These are phyloP conservation scores for Quercus berberidifolia DNA, from an alignment of 306 rosid species.

Conservation along the genomic window DNA sequence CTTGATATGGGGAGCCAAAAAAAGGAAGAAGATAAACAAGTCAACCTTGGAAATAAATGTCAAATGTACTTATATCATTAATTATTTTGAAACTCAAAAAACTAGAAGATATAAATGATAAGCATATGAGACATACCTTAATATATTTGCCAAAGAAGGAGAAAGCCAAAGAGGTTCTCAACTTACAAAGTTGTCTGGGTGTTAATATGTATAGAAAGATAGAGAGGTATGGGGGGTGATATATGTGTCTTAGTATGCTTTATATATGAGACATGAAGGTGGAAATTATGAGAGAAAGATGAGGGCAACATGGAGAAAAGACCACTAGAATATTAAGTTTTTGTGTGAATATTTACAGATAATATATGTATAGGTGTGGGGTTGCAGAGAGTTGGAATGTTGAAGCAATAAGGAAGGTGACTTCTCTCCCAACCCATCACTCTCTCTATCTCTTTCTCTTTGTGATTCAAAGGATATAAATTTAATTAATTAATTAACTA, in stretches of 20 bases:
- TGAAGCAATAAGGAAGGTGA: slow-evolving; percentile 85
- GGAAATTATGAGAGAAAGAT: slow-evolving; percentile 8
- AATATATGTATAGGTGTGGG: slow-evolving; percentile 43
- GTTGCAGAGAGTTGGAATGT: slow-evolving; percentile 61
- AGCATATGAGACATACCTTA: slow-evolving; percentile 32
- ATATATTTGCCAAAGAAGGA: slow-evolving; percentile 27
- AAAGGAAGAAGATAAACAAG: neutral
- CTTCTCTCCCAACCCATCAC: slow-evolving; percentile 66
- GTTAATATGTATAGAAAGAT: slow-evolving; percentile 30
- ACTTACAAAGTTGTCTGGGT: slow-evolving; percentile 18
- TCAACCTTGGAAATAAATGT: slow-evolving; percentile 1
- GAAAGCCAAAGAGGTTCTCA: slow-evolving; percentile 21
- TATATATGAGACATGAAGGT: slow-evolving; percentile 27
- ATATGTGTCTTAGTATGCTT: slow-evolving; percentile 31
- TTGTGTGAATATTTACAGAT: slow-evolving; percentile 30
- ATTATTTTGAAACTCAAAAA: neutral
- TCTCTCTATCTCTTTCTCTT: slow-evolving; percentile 19
- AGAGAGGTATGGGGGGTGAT: slow-evolving; percentile 32
- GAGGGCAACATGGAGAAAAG: slow-evolving; percentile 39
- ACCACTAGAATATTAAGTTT: neutral
- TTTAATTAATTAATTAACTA: neutral
- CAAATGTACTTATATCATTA: neutral
- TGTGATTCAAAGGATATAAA: neutral
- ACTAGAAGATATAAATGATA: slow-evolving; percentile 11
- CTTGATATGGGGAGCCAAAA: neutral